Base-by-base conservation (phyloP, 2,329 filamentous ascomycete genomes). In the Ambrosiella beaveri region DNA sequence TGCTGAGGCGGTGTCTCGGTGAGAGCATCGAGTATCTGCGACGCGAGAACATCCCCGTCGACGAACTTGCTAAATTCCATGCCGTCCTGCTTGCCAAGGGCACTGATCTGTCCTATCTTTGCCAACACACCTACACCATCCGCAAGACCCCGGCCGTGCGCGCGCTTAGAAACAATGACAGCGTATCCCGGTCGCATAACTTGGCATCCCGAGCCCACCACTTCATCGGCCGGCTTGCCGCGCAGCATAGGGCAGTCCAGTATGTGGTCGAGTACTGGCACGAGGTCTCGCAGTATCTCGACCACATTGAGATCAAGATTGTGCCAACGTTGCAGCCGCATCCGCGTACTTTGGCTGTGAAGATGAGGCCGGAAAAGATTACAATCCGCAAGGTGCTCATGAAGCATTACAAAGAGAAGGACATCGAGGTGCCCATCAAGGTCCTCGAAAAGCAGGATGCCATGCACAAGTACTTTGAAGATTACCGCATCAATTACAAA, bases 151-250 rank as follows among this genome's bases (percentile, higher is more conserved):
- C 40, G 2, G 17, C 13, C 8, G 36, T 58, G 51, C 47, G n/a
- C 2, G 6, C 39, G 1, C 35, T 55, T 35, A 54, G 49, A 15
- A 35, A 15, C 41, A 41, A 35, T 4, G 44, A 47, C 27, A 15
- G 11, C 19, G 9, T 7, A 12, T 9, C 17, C n/a, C 50, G 17
- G 36, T 47, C 12, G 3, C 49, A 58, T 39, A 54, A n/a, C 19
- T 8, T 40, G 19, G 27, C 44, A 17, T n/a, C 27, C 3, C 11
- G 36, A 2, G 40, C 41, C 4, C 27, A 49, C 15, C 57, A 58
- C 41, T 55, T 39, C 40, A 47, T 55, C 15, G 57, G 57, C 11
- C 51, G 57, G 7, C 41, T 58, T 9, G 40, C 51, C 1, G 41
- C 40, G 7, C 57, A 58, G 36, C 35, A 50, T 41, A 41, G 57